Percentiles rank a stretch among this genome's conserved stretches.
phyloP scores from a whole-genome alignment of 495 filamentous ascomycete genomes.

The Terfezia boudieri region DNA sequence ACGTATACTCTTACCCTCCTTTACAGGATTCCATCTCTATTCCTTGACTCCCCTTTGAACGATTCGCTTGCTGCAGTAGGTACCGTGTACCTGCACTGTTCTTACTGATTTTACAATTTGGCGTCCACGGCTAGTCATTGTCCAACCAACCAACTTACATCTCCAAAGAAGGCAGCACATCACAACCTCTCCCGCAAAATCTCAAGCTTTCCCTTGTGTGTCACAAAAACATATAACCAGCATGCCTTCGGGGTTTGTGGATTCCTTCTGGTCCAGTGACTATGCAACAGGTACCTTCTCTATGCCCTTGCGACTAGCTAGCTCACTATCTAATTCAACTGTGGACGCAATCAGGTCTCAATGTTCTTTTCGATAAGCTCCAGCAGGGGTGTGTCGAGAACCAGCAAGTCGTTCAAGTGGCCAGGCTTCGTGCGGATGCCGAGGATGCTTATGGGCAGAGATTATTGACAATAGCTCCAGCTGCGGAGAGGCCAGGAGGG shows the following conservation, averaged over 20 bases:
- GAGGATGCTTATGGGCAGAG: conserved; percentile 72
- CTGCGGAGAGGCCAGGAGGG: conserved; percentile 62
- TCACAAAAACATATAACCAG: too few relatives aligned
- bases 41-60: too few relatives aligned
- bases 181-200: too few relatives aligned
- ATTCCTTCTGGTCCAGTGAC: conserved; percentile 89
- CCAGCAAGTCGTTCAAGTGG: conserved; percentile 74
- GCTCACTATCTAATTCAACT: background rate
- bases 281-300: conserved; percentile 49
- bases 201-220: too few relatives aligned
- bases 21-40: too few relatives aligned
- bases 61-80: too few relatives aligned
- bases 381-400: conserved; percentile 92
- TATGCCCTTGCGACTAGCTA: conserved; percentile 2
- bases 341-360: conserved; percentile 36
- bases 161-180: too few relatives aligned
- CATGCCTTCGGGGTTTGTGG: conserved; percentile 40
- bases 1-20: too few relatives aligned
- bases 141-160: too few relatives aligned
- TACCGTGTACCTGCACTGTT: too few relatives aligned
- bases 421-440: conserved; percentile 84
- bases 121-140: too few relatives aligned
- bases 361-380: conserved; percentile 88
- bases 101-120: too few relatives aligned
- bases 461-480: conserved; percentile 62